phyloP scores from a whole-genome alignment of 2,329 filamentous ascomycete genomes.

The Bimuria novae-zelandiae region DNA sequence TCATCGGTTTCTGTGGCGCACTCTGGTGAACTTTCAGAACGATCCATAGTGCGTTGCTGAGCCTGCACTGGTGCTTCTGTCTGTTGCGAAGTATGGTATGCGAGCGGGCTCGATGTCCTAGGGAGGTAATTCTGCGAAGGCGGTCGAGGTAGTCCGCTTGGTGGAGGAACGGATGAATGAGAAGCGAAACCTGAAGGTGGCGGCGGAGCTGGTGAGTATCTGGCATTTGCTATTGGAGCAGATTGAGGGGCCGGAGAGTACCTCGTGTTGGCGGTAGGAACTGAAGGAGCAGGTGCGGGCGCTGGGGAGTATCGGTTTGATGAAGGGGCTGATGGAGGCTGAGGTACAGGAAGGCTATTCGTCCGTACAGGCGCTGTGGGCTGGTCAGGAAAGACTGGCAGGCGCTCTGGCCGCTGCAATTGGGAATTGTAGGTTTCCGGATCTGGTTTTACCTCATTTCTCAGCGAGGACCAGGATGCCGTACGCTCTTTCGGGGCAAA shows the following conservation, averaged over 20 bases:
- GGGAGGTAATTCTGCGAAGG: conserved; percentile 61
- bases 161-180: conserved; percentile 45
- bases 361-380: conserved; percentile 36
- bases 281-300: conserved; percentile 22
- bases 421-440: conserved; percentile 32
- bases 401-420: conserved; percentile 49
- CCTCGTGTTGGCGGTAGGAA: conserved; percentile 42
- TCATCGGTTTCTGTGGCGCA: conserved; percentile 37
- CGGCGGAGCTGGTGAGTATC: conserved; percentile 51
- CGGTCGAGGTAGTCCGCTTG: conserved; percentile 38
- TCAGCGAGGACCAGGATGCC: conserved; percentile 41
- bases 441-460: conserved; percentile 42
- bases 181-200: conserved; percentile 28
- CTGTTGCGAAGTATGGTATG: conserved; percentile 52
- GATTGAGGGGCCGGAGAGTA: conserved; percentile 48
- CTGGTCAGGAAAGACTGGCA: conserved; percentile 44
- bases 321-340: conserved; percentile 31
- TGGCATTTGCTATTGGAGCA: conserved; percentile 35
- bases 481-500: conserved; percentile 41
- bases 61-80: conserved; percentile 9
- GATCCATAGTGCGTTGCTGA: conserved; percentile 17
- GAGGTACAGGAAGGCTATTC: conserved; percentile 40
- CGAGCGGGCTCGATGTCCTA: conserved; percentile 67
- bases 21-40: conserved; percentile 35
- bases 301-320: conserved; percentile 41